phyloP scores from a whole-genome alignment of 2,329 filamentous ascomycete genomes.

The Periconia sp. region DNA sequence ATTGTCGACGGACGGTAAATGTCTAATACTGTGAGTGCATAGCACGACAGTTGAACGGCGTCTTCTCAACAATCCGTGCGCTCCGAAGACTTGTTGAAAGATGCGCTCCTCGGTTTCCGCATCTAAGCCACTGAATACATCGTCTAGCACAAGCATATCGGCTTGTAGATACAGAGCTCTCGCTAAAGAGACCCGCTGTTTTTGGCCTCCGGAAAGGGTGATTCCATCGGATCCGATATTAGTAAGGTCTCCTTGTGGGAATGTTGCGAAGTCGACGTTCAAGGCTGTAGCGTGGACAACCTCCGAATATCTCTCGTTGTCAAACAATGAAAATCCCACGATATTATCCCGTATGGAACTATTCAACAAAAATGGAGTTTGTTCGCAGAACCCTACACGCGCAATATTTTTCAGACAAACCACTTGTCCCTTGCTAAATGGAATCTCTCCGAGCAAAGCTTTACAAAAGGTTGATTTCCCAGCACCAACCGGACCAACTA shows the following conservation, averaged over 20 bases:
- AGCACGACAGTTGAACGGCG: slow-evolving; percentile 22
- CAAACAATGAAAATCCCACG: slow-evolving; percentile 5
- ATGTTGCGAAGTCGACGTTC: slow-evolving; percentile 3
- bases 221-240: slow-evolving; percentile 52
- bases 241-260: slow-evolving; percentile 33
- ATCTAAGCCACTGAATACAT: slow-evolving; percentile 53
- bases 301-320: slow-evolving; percentile 12
- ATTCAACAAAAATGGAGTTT: slow-evolving; percentile 34
- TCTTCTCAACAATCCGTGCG: slow-evolving; percentile 44
- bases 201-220: slow-evolving; percentile 53
- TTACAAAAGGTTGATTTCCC: slow-evolving; percentile 42
- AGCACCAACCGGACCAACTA: slow-evolving; percentile 28
- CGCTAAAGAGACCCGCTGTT: slow-evolving; percentile 51
- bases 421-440: slow-evolving; percentile 25
- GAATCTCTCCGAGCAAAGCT: slow-evolving; percentile 38
- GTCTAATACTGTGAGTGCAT: slow-evolving; percentile 13
- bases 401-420: slow-evolving; percentile 4
- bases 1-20: slow-evolving; percentile 12
- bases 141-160: slow-evolving; percentile 50
- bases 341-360: slow-evolving; percentile 17
- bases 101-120: slow-evolving; percentile 49
- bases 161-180: slow-evolving; percentile 51
- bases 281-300: slow-evolving; percentile 13
- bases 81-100: slow-evolving; percentile 47
- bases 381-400: slow-evolving; percentile 42